phyloP scores from a whole-genome alignment of 257 asterid genomes.

The Buddleja alternifolia region DNA sequence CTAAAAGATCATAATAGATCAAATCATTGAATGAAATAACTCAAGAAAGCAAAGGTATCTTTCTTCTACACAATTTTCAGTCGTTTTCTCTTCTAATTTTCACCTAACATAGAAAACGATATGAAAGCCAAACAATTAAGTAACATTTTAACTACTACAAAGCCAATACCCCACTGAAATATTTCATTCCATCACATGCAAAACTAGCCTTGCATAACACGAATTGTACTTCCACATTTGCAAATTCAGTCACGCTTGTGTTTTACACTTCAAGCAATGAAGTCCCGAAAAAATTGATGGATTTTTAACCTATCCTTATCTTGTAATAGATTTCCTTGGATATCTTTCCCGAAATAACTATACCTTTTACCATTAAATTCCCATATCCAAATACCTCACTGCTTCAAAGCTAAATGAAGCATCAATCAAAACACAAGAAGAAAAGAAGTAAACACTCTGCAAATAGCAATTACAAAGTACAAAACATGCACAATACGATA shows the following conservation, averaged over 20 bases:
- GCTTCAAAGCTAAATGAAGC: not conserved
- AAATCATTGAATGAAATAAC: not conserved
- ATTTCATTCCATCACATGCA: slow-evolving; percentile 14
- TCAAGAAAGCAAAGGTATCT: not conserved
- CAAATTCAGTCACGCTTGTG: not conserved
- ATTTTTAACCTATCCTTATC: not conserved
- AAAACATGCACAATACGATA: too few relatives aligned
- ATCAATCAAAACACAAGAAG: not conserved
- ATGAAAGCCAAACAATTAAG: not conserved
- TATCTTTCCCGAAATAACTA: not conserved
- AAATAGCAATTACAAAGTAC: not conserved
- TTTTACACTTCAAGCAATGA: not conserved
- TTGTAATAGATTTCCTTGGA: not conserved
- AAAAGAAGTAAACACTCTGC: not conserved
- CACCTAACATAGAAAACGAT: slow-evolving; percentile 1
- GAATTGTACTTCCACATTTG: not conserved
- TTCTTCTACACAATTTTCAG: not conserved
- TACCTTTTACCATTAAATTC: not conserved
- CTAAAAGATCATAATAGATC: not conserved
- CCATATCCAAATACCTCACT: not conserved
- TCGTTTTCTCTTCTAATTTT: not conserved
- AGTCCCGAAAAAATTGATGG: not conserved
- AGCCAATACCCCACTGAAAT: not conserved
- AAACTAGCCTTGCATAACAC: not conserved
- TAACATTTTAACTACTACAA: not conserved